Evolutionary conservation across 148 eudicot species (phyloP).

Genomic region (Simmondsia chinensis): DNA sequence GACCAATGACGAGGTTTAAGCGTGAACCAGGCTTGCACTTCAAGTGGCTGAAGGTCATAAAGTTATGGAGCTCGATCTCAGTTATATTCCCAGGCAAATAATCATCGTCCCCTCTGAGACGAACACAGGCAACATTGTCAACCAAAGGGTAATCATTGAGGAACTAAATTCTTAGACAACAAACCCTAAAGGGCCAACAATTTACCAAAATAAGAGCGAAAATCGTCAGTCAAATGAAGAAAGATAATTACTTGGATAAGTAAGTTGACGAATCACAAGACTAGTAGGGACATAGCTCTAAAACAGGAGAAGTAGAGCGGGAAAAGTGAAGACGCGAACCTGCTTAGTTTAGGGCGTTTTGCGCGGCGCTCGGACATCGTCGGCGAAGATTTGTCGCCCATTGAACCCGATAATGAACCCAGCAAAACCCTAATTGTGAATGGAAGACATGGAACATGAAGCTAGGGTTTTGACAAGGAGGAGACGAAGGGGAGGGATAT

Average conservation of each 20-base stretch:
- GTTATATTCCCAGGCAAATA: constrained; percentile 78
- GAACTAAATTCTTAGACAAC: not conserved
- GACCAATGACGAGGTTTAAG: constrained; percentile 84
- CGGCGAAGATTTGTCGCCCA: not conserved
- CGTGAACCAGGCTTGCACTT: constrained; percentile 81
- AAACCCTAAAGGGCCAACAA: not conserved
- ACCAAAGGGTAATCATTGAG: not conserved
- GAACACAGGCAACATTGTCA: too few species aligned
- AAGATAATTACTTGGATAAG: not conserved
- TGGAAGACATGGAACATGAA: not conserved
- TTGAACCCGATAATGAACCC: not conserved
- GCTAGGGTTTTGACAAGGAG: constrained; percentile 9
- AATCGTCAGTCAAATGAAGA: not conserved
- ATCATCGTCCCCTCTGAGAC: constrained; percentile 78
- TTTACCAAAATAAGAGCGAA: not conserved
- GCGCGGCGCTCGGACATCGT: constrained; percentile 37
- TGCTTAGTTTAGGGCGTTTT: constrained; percentile 58
- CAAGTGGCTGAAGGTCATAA: constrained; percentile 74
- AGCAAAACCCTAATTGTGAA: not conserved
- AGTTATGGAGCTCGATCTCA: constrained; percentile 74
- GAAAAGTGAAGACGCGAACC: constrained; percentile 21
- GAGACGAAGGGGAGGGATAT: not conserved
- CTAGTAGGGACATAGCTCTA: not conserved
- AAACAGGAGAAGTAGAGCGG: not conserved
- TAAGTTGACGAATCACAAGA: not conserved